Percentiles rank a stretch among this genome's conserved stretches.
These are phyloP conservation scores for Xylaria digitata DNA, from an alignment of 2,329 filamentous ascomycete genomes.

Conservation along the genomic window DNA sequence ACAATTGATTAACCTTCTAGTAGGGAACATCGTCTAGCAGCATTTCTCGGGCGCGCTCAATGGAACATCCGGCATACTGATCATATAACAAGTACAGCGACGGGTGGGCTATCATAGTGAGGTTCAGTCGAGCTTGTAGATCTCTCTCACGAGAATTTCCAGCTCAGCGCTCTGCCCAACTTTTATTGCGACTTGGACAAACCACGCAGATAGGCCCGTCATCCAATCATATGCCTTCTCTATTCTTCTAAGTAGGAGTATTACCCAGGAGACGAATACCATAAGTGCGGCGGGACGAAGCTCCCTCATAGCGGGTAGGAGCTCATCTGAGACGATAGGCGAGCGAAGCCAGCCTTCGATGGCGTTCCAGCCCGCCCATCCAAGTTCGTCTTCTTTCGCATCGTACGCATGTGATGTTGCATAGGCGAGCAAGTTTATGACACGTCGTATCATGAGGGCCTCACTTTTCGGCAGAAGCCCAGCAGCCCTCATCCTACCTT, in stretches of 20 bases:
- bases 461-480: slow-evolving; percentile 24
- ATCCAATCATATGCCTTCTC: slow-evolving; percentile 32
- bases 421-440: slow-evolving; percentile 18
- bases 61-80: too few relatives aligned
- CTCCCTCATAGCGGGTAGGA: slow-evolving; percentile 25
- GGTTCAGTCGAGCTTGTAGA: slow-evolving; percentile 14
- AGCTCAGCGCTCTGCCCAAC: slow-evolving; percentile 12
- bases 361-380: slow-evolving; percentile 29
- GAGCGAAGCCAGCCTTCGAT: slow-evolving; percentile 30
- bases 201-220: slow-evolving; percentile 27
- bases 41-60: too few relatives aligned
- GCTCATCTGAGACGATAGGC: slow-evolving; percentile 23
- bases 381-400: slow-evolving; percentile 19
- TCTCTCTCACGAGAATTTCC: slow-evolving; percentile 16
- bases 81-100: too few relatives aligned
- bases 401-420: slow-evolving; percentile 20
- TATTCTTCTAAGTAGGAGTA: slow-evolving; percentile 23
- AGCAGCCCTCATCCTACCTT: slow-evolving; percentile 7
- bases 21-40: too few relatives aligned
- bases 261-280: slow-evolving; percentile 30
- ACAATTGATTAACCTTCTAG: too few relatives aligned
- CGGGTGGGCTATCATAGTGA: neutral
- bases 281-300: slow-evolving; percentile 29
- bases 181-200: slow-evolving; percentile 23
- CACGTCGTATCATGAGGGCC: slow-evolving; percentile 16